A percentile compares a stretch with the other conserved stretches of the same genome.
Conservation (phyloP, 192 early-diverging fungal genomes). For the Coemansia sp. region DNA sequence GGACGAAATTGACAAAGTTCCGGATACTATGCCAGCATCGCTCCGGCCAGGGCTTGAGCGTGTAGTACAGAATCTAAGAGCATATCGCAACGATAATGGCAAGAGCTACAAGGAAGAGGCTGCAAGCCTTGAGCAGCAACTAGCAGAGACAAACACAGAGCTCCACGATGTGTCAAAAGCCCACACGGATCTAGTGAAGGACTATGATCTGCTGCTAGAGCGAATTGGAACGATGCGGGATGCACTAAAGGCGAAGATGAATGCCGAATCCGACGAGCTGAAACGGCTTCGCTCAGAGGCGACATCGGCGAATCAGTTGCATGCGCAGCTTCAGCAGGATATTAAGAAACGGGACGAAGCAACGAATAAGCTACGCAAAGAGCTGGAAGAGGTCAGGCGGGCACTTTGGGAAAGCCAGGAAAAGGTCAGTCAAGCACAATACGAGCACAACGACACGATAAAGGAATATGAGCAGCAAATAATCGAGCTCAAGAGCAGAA, state of each 20-base stretch:
- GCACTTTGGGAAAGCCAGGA: conserved; percentile 52
- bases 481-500: conserved; percentile 14
- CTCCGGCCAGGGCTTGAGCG: conserved; percentile 31
- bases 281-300: conserved; percentile 41
- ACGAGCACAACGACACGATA: conserved; percentile 21
- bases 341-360: conserved; percentile 10
- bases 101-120: conserved; percentile 11
- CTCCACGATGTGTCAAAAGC: conserved; percentile 39
- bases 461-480: conserved; percentile 30
- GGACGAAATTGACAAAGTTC: conserved; percentile 19
- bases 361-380: conserved; percentile 12
- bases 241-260: conserved; percentile 75
- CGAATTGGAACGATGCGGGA: conserved; percentile 79
- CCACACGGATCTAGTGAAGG: conserved; percentile 49
- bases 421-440: conserved; percentile 20
- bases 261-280: conserved; percentile 70
- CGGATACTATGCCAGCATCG: conserved; percentile 18
- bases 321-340: conserved; percentile 4
- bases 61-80: conserved; percentile 1
- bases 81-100: conserved; percentile 2
- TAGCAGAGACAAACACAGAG: conserved; percentile 18
- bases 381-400: conserved; percentile 29
- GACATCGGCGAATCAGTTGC: conserved; percentile 13
- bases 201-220: conserved; percentile 69
- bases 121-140: conserved; percentile 20